Evolutionary conservation across 2,329 filamentous ascomycete species (phyloP).

Genomic region (Cercospora berteroae): DNA sequence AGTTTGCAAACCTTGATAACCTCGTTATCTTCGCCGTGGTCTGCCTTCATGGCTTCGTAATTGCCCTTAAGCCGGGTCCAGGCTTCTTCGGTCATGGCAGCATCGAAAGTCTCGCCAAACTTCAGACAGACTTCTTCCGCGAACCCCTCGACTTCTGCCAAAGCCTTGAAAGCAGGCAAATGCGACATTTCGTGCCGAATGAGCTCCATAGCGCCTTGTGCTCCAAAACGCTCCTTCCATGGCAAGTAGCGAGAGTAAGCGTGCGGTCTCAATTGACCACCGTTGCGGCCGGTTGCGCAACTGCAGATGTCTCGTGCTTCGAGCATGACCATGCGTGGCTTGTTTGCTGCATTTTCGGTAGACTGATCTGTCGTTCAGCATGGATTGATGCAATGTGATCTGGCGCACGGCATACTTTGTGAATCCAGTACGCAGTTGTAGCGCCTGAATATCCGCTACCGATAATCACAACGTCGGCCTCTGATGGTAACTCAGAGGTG

Average conservation of each 20-base stretch:
- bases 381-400: neutral
- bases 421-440: conserved; percentile 34
- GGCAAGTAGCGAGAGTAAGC: conserved; percentile 36
- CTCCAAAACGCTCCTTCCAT: conserved; percentile 34
- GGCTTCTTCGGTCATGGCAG: conserved; percentile 37
- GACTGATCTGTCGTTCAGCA: conserved; percentile 4
- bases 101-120: conserved; percentile 38
- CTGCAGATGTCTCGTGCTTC: conserved; percentile 26
- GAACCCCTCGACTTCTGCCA: conserved; percentile 27
- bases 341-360: conserved; percentile 15
- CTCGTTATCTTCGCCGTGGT: conserved; percentile 34
- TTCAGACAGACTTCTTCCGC: conserved; percentile 34
- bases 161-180: conserved; percentile 26
- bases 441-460: conserved; percentile 51
- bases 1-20: conserved; percentile 29
- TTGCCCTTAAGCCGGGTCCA: conserved; percentile 33
- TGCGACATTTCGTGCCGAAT: conserved; percentile 34
- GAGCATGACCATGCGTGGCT: conserved; percentile 24
- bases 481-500: conserved; percentile 27
- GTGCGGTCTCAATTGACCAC: conserved; percentile 31
- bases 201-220: conserved; percentile 33
- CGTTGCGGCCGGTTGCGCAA: conserved; percentile 24
- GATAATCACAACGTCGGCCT: conserved; percentile 50
- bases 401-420: conserved; percentile 23
- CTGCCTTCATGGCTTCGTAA: conserved; percentile 32